A percentile compares a stretch with the other conserved stretches of the same genome.
Evolutionary conservation across 2,329 filamentous ascomycete species (phyloP).

Genomic region (Pyricularia grisea): DNA sequence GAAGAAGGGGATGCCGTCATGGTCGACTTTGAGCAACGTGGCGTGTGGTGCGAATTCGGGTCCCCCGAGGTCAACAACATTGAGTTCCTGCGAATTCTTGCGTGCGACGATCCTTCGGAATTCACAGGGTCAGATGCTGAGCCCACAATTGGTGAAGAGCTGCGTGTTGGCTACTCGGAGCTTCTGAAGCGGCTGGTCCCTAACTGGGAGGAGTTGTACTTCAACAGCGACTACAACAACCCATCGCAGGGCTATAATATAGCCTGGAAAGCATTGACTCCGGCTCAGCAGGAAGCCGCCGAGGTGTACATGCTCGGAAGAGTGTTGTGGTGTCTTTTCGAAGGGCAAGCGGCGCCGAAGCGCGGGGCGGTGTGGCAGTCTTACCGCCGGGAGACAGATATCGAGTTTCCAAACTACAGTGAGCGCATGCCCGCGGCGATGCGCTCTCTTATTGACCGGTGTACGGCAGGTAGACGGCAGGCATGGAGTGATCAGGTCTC

Average conservation of each 20-base stretch:
- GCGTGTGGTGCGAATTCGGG: conserved; percentile 53
- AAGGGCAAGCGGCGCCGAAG: conserved; percentile 49
- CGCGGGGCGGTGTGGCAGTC: conserved; percentile 49
- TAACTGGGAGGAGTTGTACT: conserved; percentile 23
- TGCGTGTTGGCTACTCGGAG: conserved; percentile 29
- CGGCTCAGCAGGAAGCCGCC: conserved; percentile 43
- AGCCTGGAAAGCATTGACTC: conserved; percentile 43
- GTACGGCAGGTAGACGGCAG: conserved; percentile 4
- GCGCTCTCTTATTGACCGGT: conserved; percentile 9
- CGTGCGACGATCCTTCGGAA: conserved; percentile 28
- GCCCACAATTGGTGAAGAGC: conserved; percentile 22
- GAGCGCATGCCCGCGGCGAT: conserved; percentile 8
- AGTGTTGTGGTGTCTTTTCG: conserved; percentile 53
- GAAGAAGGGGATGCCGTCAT: conserved; percentile 37
- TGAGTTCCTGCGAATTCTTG: conserved; percentile 47
- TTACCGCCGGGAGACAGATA: conserved; percentile 43
- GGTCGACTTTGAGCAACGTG: conserved; percentile 54
- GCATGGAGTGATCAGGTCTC: conserved; percentile 4
- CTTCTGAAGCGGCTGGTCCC: conserved; percentile 35
- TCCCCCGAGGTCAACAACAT: conserved; percentile 51
- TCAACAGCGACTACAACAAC: conserved; percentile 30
- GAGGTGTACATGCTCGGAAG: conserved; percentile 55
- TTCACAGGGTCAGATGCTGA: conserved; percentile 21
- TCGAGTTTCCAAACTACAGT: conserved; percentile 45
- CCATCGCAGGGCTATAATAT: conserved; percentile 43